Evolutionary conservation across 78 protist species (phyloP).

Genomic region (Dictyostelium purpureum): DNA sequence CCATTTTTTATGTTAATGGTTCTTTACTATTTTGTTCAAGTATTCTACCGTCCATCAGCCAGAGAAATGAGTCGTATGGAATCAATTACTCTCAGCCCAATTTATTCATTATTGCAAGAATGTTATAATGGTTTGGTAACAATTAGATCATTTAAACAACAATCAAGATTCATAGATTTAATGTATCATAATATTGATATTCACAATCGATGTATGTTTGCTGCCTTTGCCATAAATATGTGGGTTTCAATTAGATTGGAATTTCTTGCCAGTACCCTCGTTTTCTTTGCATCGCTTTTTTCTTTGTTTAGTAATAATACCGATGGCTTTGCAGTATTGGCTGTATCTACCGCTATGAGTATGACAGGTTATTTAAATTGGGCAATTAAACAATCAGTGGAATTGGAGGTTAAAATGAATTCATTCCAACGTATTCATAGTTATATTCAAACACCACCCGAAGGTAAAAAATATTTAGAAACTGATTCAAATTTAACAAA

Average conservation of each 20-base stretch:
- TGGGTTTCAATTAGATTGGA: conserved; percentile 90
- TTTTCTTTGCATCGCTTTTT: conserved; percentile 35
- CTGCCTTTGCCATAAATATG: conserved; percentile 46
- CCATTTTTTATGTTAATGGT: conserved; percentile 5
- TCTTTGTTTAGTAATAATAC: conserved; percentile 13
- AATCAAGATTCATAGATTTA: conserved; percentile 9
- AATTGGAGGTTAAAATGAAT: conserved; percentile 85
- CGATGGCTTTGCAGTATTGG: conserved; percentile 82
- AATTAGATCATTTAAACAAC: conserved; percentile 87
- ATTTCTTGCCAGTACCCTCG: conserved; percentile 54
- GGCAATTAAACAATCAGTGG: conserved; percentile 19
- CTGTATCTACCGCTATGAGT: conserved; percentile 68
- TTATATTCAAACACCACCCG: conserved; percentile 34
- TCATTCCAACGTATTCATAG: conserved; percentile 61
- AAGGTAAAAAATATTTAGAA: conserved; percentile 38
- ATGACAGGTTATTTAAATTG: conserved; percentile 42
- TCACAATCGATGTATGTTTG: conserved; percentile 37
- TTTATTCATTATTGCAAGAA: conserved; percentile 85
- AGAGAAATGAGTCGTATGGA: conserved; percentile 92
- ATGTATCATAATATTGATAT: conserved; percentile 15
- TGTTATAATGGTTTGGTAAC: conserved; percentile 91
- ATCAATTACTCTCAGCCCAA: conserved; percentile 88
- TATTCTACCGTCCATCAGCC: conserved; percentile 65
- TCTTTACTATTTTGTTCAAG: conserved; percentile 82
- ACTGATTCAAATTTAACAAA: neutral